These are phyloP conservation scores for Evernia prunastri DNA, from an alignment of 495 filamentous ascomycete genomes.

Conservation along the genomic window DNA sequence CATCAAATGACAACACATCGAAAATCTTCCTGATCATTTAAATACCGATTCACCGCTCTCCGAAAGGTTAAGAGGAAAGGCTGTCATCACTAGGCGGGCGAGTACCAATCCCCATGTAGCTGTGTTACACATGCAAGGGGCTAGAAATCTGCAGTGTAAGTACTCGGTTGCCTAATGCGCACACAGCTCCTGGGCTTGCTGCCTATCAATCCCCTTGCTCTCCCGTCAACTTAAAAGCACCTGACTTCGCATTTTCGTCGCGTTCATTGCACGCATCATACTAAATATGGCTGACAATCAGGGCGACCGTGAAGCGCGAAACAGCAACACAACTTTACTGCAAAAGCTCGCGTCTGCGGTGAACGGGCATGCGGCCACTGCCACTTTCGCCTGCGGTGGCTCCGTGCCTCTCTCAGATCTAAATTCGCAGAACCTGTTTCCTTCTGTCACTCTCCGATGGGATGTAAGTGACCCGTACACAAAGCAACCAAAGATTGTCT, in stretches of 20 bases:
- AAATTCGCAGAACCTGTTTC: neutral
- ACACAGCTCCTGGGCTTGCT: neutral
- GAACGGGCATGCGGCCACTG: neutral
- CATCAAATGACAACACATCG: neutral
- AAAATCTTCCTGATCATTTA: no score
- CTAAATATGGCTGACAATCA: neutral
- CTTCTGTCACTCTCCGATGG: neutral
- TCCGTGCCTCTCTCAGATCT: neutral
- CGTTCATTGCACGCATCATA: no score
- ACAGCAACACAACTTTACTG: neutral
- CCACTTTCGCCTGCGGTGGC: neutral
- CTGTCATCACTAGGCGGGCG: neutral
- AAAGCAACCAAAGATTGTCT: neutral
- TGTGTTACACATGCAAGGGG: neutral
- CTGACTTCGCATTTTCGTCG: neutral
- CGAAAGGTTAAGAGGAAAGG: neutral
- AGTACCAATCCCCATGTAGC: neutral
- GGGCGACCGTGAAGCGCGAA: neutral
- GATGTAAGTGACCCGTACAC: neutral
- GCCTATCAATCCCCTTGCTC: neutral
- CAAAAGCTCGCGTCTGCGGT: neutral
- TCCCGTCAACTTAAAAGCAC: neutral
- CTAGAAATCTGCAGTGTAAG: neutral
- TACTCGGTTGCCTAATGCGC: neutral
- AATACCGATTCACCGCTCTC: neutral